These are phyloP conservation scores for Scheffersomyces insectosa DNA, from an alignment of 1,139 yeast genomes.

Conservation along the genomic window DNA sequence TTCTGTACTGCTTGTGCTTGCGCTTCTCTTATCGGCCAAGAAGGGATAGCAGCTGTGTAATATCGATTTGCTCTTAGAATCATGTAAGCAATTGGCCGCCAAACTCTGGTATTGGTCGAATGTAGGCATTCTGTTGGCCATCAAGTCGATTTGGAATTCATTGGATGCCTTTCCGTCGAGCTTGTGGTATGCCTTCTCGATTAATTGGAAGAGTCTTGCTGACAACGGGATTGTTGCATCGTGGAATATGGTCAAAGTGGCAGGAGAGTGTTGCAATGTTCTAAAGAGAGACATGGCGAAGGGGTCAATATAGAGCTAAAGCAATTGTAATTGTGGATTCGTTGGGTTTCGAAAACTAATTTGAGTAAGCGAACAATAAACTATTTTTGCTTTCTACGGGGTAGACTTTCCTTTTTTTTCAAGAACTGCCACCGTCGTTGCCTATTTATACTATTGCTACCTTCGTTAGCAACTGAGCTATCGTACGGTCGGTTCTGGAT, in stretches of 20 bases:
- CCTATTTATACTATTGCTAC: too few relatives aligned
- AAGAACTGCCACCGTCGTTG: too few relatives aligned
- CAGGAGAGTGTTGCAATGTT: slow-evolving; percentile 46
- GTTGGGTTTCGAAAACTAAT: too few relatives aligned
- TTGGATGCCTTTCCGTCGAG: slow-evolving; percentile 25
- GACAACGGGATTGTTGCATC: slow-evolving; percentile 37
- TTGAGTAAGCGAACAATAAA: too few relatives aligned
- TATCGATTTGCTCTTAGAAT: slow-evolving; percentile 24
- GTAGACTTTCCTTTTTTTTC: too few relatives aligned
- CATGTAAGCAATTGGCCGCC: slow-evolving; percentile 28
- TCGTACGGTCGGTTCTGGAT: too few relatives aligned
- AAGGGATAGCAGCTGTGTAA: slow-evolving; percentile 42
- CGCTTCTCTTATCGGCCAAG: slow-evolving; percentile 25
- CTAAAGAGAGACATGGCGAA: slow-evolving; percentile 36
- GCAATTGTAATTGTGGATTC: too few relatives aligned
- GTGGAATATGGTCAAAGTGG: slow-evolving; percentile 46
- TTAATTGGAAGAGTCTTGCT: slow-evolving; percentile 29
- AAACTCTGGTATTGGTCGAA: slow-evolving; percentile 41
- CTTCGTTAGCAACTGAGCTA: too few relatives aligned
- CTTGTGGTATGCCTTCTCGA: slow-evolving; percentile 33
- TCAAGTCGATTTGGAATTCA: slow-evolving; percentile 38
- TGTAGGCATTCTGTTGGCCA: slow-evolving; percentile 45
- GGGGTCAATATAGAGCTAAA: too few relatives aligned
- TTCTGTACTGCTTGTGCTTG: slow-evolving; percentile 16
- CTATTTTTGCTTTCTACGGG: too few relatives aligned